Conservation (phyloP, 2,329 filamentous ascomycete species). For the Zasmidium citrigriseum region DNA sequence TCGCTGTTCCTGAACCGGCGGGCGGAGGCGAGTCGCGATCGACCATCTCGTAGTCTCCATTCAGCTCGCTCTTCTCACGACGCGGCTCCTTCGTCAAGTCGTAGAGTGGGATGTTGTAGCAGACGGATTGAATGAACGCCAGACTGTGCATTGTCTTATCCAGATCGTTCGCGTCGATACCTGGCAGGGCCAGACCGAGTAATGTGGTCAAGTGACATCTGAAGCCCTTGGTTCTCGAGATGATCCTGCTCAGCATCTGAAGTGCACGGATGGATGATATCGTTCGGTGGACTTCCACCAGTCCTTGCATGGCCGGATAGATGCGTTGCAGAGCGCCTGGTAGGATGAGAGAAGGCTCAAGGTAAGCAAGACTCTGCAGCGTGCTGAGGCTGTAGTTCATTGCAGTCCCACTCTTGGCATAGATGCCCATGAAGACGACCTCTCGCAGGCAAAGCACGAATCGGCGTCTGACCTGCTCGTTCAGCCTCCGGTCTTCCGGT, state of each 20-base stretch:
- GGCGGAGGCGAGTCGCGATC: constrained; percentile 22
- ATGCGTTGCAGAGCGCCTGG: constrained; percentile 93
- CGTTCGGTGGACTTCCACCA: constrained; percentile 95
- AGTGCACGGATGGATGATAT: constrained; percentile 89
- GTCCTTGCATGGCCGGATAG: constrained; percentile 92
- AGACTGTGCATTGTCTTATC: constrained; percentile 95
- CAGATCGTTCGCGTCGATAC: constrained; percentile 95
- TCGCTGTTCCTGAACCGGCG: constrained; percentile 42
- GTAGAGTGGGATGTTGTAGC: constrained; percentile 92
- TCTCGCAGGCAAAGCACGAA: constrained; percentile 89
- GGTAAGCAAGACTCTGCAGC: constrained; percentile 82
- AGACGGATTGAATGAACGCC: constrained; percentile 92
- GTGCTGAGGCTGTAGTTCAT: constrained; percentile 91
- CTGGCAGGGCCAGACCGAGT: constrained; percentile 87
- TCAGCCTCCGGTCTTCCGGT: constrained; percentile 76
- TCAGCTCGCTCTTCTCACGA: constrained; percentile 41
- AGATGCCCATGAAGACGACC: constrained; percentile 97
- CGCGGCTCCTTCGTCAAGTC: constrained; percentile 66
- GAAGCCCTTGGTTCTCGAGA: constrained; percentile 93
- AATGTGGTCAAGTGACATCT: constrained; percentile 93
- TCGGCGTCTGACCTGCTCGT: constrained; percentile 75
- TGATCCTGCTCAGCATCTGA: constrained; percentile 87
- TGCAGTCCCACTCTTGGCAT: constrained; percentile 89
- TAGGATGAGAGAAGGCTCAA: constrained; percentile 88
- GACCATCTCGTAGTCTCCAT: constrained; percentile 35